phyloP scores from a whole-genome alignment of 768 basidiomycete genomes.

The Clitopilus hobsonii region DNA sequence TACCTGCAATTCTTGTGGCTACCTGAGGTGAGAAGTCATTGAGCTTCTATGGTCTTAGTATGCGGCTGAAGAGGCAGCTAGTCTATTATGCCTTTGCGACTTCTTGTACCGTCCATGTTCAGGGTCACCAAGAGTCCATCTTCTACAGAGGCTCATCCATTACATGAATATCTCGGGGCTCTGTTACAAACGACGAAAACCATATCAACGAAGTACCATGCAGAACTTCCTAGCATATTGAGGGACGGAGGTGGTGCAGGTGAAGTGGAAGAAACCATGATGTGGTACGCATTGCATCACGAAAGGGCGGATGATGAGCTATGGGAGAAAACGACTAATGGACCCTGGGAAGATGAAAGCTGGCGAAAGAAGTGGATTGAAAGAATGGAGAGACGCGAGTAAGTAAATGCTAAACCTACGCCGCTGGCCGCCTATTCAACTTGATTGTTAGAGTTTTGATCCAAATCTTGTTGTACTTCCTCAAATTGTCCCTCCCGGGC shows the following conservation, averaged over 20 bases:
- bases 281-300: slow-evolving; percentile 69
- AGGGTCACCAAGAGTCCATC: slow-evolving; percentile 39
- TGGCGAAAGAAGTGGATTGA: slow-evolving; percentile 58
- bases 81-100: slow-evolving; percentile 67
- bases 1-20: slow-evolving; percentile 80
- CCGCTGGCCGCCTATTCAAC: not conserved
- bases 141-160: slow-evolving; percentile 38
- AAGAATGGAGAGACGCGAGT: slow-evolving; percentile 69
- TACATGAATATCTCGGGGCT: slow-evolving; percentile 57
- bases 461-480: slow-evolving; percentile 67
- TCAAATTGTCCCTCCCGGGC: slow-evolving; percentile 60
- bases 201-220: slow-evolving; percentile 56
- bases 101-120: slow-evolving; percentile 51
- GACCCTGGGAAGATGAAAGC: slow-evolving; percentile 43
- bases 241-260: slow-evolving; percentile 54
- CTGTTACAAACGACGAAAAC: slow-evolving; percentile 56
- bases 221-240: slow-evolving; percentile 58
- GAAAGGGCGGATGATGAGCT: slow-evolving; percentile 43
- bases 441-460: slow-evolving; percentile 53
- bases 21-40: slow-evolving; percentile 48
- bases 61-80: slow-evolving; percentile 19
- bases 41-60: slow-evolving; percentile 1
- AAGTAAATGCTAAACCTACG: slow-evolving; percentile 9
- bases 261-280: slow-evolving; percentile 65
- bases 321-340: slow-evolving; percentile 20